Evolutionary conservation across 768 basidiomycete genomes (phyloP), one percentile per base, ranked within the genome.

Genomic region (Antrodiella citrinella): DNA sequence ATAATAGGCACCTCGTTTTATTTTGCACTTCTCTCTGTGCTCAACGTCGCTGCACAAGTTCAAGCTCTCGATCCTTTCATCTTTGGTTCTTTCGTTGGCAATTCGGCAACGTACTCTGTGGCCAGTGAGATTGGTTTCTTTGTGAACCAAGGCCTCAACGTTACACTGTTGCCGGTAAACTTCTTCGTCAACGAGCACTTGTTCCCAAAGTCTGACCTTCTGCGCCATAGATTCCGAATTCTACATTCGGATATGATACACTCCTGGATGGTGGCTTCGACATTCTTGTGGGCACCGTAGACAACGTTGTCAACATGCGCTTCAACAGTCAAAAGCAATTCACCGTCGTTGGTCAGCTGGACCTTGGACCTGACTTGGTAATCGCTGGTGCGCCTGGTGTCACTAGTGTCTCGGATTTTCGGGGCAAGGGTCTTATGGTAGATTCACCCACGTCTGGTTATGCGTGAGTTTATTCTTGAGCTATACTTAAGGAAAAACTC

Each of bases 291-390:
- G 49, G 49, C 15, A 50, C 49, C 13, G 25, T 26, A 2, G 49
- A 50, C 43, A 50, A 50, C 26, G 40, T 35, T 0, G 49, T 50
- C 7, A 50, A 50, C 19, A 19, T 42, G 12, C 49, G 49, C 4
- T 50, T 50, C 49, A 50, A 50, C 41, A 25, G n/a, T 11, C 18
- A 50, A 4, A 21, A 44, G 13, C 15, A 19, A n/a, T 23, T 50
- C 24, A 45, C 49, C 18, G 30, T 50, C 15, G 21, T 50, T 1
- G 49, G 49, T 4, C 49, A 50, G 26, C 42, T 50, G 21, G 49
- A 45, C 42, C 23, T 26, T 11, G 18, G 18, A 24, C 22, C 41
- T 1, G 41, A 2, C 22, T 18, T 46, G n/a, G 45, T 46, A 10
- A 26, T 46, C 15, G 45, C 45, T 4, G 45, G 21, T 21, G 45